Evolutionary conservation across 2,329 filamentous ascomycete species (phyloP), one percentile per base, ranked within the genome.

Genomic region (Cladophialophora chaetospira): DNA sequence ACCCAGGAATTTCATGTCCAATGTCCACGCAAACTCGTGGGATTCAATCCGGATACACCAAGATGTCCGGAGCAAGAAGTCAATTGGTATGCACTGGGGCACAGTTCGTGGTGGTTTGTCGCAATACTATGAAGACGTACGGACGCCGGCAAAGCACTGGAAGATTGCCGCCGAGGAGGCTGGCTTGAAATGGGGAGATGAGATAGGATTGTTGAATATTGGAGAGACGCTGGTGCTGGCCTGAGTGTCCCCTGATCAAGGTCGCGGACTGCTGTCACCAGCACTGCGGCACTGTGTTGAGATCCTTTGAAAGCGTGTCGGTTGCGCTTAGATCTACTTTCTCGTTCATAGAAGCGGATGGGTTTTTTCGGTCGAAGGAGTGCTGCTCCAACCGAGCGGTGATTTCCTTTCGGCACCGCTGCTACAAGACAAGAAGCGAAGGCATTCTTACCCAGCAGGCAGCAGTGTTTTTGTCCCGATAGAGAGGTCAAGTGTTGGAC

Each of bases 81-180:
- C 75, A 28, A 72, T 81, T 23, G 78, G 76, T 0, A 81, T 80
- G 78, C 79, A 81, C 56, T 81, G 75, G 59, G 78, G 78, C 0
- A 80, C 78, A 0, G 60, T 62, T 11, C 53, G 60, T 25, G 60
- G 60, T 10, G 72, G 71, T 0, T 64, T 79, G 3, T 76, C 72
- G 38, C 72, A 68, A 10, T 70, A 74, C 5, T 80, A 75, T 53
- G 78, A 81, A 58, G 77, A 78, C 49, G 78, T 80, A 1, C 72
- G 73, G 3, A 77, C 78, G 61, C 78, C 78, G 33, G 71, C 75
- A 5, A 65, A 69, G 55, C 65, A 75, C 52, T 81, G 77, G 74
- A 73, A 68, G 60, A 71, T 73, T 46, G 73, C 68, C 8, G 76
- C 74, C 5, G 73, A 78, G 61, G 72, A 72, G 28, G 72, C 73